Evolutionary conservation across 2,329 filamentous ascomycete genomes (phyloP).

Genomic region (Nigrospora oryzae): DNA sequence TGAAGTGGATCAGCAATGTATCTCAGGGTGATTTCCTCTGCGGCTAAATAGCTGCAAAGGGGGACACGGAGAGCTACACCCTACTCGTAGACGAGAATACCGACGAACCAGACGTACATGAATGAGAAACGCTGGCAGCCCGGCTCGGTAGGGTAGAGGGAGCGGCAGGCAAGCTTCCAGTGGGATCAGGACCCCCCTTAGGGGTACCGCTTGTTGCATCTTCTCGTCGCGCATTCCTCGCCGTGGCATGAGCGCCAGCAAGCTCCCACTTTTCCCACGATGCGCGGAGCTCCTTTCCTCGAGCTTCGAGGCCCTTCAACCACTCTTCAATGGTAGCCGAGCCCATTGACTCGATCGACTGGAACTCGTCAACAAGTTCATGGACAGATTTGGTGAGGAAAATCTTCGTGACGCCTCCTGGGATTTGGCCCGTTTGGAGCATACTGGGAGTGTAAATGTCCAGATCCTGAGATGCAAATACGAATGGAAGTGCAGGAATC

Average conservation of each 20-base stretch:
- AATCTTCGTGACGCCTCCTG: slow-evolving; percentile 48
- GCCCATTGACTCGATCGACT: slow-evolving; percentile 58
- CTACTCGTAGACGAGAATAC: too few species aligned
- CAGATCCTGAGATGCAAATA: slow-evolving; percentile 53
- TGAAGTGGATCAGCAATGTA: background rate
- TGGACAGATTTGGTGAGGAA: slow-evolving; percentile 58
- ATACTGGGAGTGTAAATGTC: slow-evolving; percentile 50
- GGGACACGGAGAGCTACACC: too few species aligned
- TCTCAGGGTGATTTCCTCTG: too few species aligned
- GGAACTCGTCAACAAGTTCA: slow-evolving; percentile 52
- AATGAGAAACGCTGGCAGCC: background rate
- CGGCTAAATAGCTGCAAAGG: too few species aligned
- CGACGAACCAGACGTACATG: background rate
- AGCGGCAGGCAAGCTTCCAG: too few species aligned
- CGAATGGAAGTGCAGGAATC: slow-evolving; percentile 60
- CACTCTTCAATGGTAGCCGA: slow-evolving; percentile 64
- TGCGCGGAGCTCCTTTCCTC: slow-evolving; percentile 50
- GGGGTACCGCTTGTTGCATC: too few species aligned
- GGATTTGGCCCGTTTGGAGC: slow-evolving; percentile 40
- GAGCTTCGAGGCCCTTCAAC: slow-evolving; percentile 63
- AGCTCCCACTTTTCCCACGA: slow-evolving; percentile 71
- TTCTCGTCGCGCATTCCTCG: slow-evolving; percentile 15
- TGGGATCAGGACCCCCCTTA: too few species aligned
- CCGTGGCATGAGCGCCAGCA: slow-evolving; percentile 31
- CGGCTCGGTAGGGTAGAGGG: too few species aligned